Percentiles rank a stretch among this genome's conserved stretches.
Conservation (phyloP, 1,284 basidiomycete genomes). For the Tremellales sp. region DNA sequence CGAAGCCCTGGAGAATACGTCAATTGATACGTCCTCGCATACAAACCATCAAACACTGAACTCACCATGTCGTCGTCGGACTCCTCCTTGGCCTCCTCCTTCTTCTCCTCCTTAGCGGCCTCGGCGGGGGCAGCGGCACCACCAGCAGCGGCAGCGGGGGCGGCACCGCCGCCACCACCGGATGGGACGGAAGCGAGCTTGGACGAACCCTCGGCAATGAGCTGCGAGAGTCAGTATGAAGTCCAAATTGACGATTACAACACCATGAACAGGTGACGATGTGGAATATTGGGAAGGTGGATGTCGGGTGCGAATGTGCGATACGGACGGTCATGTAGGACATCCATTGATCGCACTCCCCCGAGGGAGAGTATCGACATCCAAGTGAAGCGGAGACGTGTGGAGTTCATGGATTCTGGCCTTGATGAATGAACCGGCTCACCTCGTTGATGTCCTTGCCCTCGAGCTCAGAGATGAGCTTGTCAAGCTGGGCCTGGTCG, state of each 20-base stretch:
- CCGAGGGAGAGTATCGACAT: too few relatives aligned
- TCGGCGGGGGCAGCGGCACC: constrained; percentile 61
- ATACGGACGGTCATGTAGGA: too few relatives aligned
- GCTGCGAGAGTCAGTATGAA: constrained; percentile 50
- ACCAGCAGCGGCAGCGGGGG: constrained; percentile 53
- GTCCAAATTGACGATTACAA: background rate
- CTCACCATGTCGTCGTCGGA: constrained; percentile 89
- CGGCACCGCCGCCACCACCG: constrained; percentile 65
- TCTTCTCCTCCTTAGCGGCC: constrained; percentile 65
- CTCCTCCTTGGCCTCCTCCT: constrained; percentile 70
- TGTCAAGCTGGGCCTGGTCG: constrained; percentile 76
- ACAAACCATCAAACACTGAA: constrained; percentile 14
- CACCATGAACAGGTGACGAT: constrained; percentile 3
- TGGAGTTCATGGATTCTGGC: too few relatives aligned
- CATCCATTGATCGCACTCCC: too few relatives aligned
- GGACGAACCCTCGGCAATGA: constrained; percentile 87
- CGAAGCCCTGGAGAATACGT: constrained; percentile 63
- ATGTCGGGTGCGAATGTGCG: background rate
- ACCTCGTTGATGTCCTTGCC: constrained; percentile 87
- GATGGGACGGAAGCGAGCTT: constrained; percentile 55
- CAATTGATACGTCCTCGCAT: constrained; percentile 1
- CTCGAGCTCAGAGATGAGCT: constrained; percentile 84
- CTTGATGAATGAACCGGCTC: constrained; percentile 38
- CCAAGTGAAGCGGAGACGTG: too few relatives aligned
- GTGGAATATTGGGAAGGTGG: too few relatives aligned